Evolutionary conservation across 23 red algal species (phyloP).

Genomic region (Chondrus crispus): DNA sequence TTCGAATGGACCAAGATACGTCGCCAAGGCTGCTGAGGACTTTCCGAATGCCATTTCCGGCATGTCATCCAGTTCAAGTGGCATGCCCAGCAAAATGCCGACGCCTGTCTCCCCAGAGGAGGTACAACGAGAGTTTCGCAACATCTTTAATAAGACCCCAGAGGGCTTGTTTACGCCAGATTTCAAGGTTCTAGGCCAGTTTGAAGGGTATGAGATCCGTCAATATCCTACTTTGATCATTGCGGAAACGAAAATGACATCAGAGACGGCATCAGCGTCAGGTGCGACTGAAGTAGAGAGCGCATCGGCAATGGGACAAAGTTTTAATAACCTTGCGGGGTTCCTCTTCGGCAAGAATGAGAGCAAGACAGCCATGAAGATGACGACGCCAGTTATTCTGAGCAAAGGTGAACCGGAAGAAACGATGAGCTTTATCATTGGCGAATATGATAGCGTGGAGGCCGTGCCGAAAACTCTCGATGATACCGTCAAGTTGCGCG

Average conservation of each 20-base stretch:
- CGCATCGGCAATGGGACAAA: conserved; percentile 43
- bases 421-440: conserved; percentile 72
- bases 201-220: conserved; percentile 58
- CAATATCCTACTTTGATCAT: conserved; percentile 55
- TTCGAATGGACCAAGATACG: conserved; percentile 41
- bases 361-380: conserved; percentile 53
- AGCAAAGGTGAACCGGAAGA: conserved; percentile 43
- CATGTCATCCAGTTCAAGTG: background rate
- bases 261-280: background rate
- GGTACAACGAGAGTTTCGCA: conserved; percentile 31
- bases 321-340: conserved; percentile 67
- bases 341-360: conserved; percentile 82
- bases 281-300: conserved; percentile 46
- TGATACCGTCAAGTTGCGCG: conserved; percentile 40
- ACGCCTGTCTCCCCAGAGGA: conserved; percentile 1
- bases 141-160: conserved; percentile 43
- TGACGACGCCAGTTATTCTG: conserved; percentile 80
- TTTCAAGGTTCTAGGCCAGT: conserved; percentile 28
- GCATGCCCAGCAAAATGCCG: background rate
- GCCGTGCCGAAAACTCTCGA: conserved; percentile 52
- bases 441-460: conserved; percentile 52
- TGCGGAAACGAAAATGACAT: conserved; percentile 54
- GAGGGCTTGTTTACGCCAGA: conserved; percentile 67
- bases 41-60: conserved; percentile 17
- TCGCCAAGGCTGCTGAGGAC: conserved; percentile 13